These are phyloP conservation scores for Clohesyomyces aquaticus DNA, from an alignment of 495 filamentous ascomycete genomes.

Conservation along the genomic window DNA sequence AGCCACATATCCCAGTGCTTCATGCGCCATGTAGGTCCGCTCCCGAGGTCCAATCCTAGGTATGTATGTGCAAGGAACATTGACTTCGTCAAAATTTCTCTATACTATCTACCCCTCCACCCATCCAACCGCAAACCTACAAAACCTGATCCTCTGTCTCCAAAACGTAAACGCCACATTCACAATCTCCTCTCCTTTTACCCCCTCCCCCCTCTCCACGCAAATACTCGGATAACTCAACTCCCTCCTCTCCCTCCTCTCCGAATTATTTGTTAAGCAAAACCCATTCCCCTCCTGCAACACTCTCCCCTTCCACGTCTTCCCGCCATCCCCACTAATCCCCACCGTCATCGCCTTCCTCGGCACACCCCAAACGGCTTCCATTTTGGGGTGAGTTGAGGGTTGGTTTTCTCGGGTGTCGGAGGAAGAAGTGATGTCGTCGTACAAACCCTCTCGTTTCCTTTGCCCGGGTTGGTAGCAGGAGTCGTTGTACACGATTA, in stretches of 20 bases:
- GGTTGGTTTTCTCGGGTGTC: slow-evolving; percentile 20
- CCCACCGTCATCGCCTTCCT: slow-evolving; percentile 21
- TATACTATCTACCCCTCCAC: slow-evolving; percentile 7
- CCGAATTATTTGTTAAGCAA: slow-evolving; percentile 20
- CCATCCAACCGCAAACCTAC: slow-evolving; percentile 8
- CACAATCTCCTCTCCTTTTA: not conserved
- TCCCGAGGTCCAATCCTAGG: no score
- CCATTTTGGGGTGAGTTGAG: not conserved
- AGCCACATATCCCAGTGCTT: no score
- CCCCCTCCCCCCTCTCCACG: slow-evolving; percentile 2
- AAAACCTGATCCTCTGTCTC: slow-evolving; percentile 21
- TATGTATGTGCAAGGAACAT: no score
- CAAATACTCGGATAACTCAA: slow-evolving; percentile 29
- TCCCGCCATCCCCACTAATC: slow-evolving; percentile 6
- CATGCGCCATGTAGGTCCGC: no score
- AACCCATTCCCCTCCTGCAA: slow-evolving; percentile 24
- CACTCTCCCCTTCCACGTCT: slow-evolving; percentile 13
- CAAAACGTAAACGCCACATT: slow-evolving; percentile 26
- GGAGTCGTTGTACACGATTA: slow-evolving; percentile 20
- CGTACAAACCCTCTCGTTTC: slow-evolving; percentile 24
- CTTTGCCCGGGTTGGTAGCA: slow-evolving; percentile 10
- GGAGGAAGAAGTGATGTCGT: slow-evolving; percentile 20
- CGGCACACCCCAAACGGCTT: slow-evolving; percentile 22
- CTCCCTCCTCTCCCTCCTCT: slow-evolving; percentile 12
- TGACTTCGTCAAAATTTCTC: no score